Evolutionary conservation across 495 filamentous ascomycete species (phyloP), one percentile per base, ranked within the genome.

Genomic region (Achaetomiella virescens): DNA sequence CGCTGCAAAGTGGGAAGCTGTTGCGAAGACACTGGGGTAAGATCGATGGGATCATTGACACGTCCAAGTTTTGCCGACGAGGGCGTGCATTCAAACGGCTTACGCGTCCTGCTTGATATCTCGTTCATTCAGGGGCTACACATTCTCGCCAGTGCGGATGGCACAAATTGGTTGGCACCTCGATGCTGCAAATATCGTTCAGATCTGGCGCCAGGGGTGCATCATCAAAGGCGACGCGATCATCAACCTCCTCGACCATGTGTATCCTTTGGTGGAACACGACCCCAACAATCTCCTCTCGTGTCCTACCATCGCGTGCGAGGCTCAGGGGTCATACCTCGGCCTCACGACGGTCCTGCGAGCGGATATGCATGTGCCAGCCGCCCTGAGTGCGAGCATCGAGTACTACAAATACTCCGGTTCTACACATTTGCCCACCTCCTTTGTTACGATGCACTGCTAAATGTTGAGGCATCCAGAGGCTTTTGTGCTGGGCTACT

Each of bases 201-300:
- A 85, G 61, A 83, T 89, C 59, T 90, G 86, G 87, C 80, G 82
- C 2, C 80, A 75, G 2, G 87, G 87, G 5, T 89, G 86, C 65
- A 89, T 90, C 67, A 89, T 90, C 63, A 77, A 84, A 62, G 76
- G 84, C 2, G 86, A 88, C 55, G 70, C 79, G 54, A 85, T 91
- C 62, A 76, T 76, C 6, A 79, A 84, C 51, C 63, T 87, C 33
- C 74, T 87, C 33, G 72, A 78, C 48, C 63, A 69, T 0, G 66
- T 78, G 1, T 70, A 70, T 54, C 47, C 49, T 0, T 43, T 58
- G 10, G 29, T 35, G 3, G 44, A 53, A 1, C 51, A 60, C 22
- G 59, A 61, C 15, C 58, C 62, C 38, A 52, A 69, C 35, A 69
- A 80, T 53, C 64, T 85, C 4, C 72, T 80, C 20, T 72, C 77